phyloP scores from a whole-genome alignment of 805 yeast genomes.

The Wickerhamomyces queroliae region DNA sequence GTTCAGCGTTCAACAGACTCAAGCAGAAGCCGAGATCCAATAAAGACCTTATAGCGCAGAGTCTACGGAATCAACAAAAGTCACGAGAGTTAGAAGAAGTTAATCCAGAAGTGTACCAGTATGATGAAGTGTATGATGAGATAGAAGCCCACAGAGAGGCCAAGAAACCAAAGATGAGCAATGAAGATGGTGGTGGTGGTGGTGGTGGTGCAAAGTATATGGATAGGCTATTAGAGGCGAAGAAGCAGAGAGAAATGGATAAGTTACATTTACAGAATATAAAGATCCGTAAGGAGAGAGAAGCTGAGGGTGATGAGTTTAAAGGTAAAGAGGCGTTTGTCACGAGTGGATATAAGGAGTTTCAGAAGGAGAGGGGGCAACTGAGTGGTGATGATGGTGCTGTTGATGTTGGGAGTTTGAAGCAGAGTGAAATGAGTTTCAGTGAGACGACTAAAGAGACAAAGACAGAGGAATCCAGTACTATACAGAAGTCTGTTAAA shows the following conservation, averaged over 20 bases:
- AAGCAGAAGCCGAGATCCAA: conserved; percentile 2
- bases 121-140: conserved; percentile 43
- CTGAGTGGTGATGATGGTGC: conserved; percentile 2
- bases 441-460: not conserved
- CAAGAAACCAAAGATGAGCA: conserved; percentile 12
- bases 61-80: conserved; percentile 2
- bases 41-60: conserved; percentile 3
- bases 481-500: conserved; percentile 5
- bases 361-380: conserved; percentile 18
- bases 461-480: not conserved
- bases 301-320: conserved; percentile 32
- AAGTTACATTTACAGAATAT: conserved; percentile 32
- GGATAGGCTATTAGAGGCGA: conserved; percentile 36
- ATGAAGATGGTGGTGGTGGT: not conserved
- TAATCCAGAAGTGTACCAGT: conserved; percentile 26
- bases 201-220: conserved; percentile 29
- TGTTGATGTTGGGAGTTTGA: not conserved
- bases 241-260: conserved; percentile 39
- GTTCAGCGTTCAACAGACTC: not conserved
- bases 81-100: conserved; percentile 6
- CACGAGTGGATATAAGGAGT: conserved; percentile 38
- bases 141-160: conserved; percentile 26
- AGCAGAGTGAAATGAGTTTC: too few species aligned
- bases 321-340: conserved; percentile 40
- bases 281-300: conserved; percentile 30